phyloP scores from a whole-genome alignment of 495 filamentous ascomycete species.

The Cenococcum geophilum region DNA sequence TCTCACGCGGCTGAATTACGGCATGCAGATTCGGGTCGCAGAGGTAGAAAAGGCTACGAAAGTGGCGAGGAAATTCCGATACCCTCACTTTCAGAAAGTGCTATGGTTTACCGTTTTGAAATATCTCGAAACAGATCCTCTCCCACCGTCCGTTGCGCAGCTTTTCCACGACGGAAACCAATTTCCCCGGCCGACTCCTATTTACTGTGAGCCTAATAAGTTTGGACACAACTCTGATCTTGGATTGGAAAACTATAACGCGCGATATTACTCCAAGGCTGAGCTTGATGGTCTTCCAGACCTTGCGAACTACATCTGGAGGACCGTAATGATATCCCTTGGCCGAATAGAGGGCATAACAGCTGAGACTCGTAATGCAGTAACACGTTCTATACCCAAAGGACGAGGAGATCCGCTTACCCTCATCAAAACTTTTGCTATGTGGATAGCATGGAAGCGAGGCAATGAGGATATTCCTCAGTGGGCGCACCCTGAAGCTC shows the following conservation, averaged over 20 bases:
- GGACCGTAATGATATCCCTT: constrained; percentile 61
- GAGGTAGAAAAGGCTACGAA: constrained; percentile 70
- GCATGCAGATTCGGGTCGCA: constrained; percentile 64
- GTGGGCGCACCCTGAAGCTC: constrained; percentile 50
- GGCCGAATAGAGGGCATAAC: constrained; percentile 57
- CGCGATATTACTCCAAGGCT: constrained; percentile 59
- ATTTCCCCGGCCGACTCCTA: constrained; percentile 51
- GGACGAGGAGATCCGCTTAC: constrained; percentile 56
- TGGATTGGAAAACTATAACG: constrained; percentile 50
- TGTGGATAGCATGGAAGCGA: constrained; percentile 71
- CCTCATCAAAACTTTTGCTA: constrained; percentile 55
- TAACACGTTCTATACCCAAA: constrained; percentile 61
- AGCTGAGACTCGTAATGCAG: constrained; percentile 50
- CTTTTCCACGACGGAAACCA: constrained; percentile 51
- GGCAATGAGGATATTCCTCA: constrained; percentile 61
- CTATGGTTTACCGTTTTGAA: constrained; percentile 66
- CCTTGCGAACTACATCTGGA: constrained; percentile 57
- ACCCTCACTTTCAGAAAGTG: constrained; percentile 69
- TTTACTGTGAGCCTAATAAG: constrained; percentile 55
- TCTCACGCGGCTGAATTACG: constrained; percentile 61
- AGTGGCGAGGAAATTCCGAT: constrained; percentile 62
- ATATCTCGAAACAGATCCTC: constrained; percentile 61
- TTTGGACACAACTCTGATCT: constrained; percentile 46
- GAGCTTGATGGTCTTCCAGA: constrained; percentile 64
- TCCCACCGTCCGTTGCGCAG: constrained; percentile 54